phyloP scores from a whole-genome alignment of 179 eudicot genomes.

The Carnegiea gigantea region DNA sequence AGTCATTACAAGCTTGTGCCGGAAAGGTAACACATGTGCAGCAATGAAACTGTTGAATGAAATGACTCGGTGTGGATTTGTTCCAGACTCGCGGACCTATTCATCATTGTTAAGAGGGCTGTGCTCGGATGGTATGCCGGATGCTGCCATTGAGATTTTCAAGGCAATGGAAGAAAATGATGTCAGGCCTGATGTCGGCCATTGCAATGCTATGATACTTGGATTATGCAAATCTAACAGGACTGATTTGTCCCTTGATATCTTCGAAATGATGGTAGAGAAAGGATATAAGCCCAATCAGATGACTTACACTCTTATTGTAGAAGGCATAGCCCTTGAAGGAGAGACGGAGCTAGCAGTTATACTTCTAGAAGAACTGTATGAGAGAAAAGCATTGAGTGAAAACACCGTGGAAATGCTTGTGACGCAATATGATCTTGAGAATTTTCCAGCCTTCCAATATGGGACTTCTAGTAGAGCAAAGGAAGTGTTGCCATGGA shows the following conservation, averaged over 20 bases:
- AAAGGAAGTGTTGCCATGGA: too few relatives aligned
- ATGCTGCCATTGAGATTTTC: slow-evolving; percentile 64
- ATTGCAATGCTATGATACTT: slow-evolving; percentile 67
- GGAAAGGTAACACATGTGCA: slow-evolving; percentile 68
- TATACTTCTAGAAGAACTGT: slow-evolving; percentile 51
- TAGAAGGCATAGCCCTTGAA: slow-evolving; percentile 70
- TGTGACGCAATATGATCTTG: too few relatives aligned
- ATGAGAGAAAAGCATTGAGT: slow-evolving; percentile 43
- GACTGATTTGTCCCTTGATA: slow-evolving; percentile 61
- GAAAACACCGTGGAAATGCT: slow-evolving; percentile 46
- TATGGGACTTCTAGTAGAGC: too few relatives aligned
- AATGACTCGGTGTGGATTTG: slow-evolving; percentile 59
- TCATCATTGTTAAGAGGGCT: slow-evolving; percentile 72
- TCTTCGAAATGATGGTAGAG: slow-evolving; percentile 61
- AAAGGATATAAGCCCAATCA: slow-evolving; percentile 69
- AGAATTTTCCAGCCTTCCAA: too few relatives aligned
- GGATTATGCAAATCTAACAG: slow-evolving; percentile 71
- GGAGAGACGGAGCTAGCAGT: slow-evolving; percentile 55
- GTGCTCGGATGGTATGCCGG: slow-evolving; percentile 79
- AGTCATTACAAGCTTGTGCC: slow-evolving; percentile 66
- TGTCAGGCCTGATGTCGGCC: slow-evolving; percentile 53
- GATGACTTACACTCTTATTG: slow-evolving; percentile 64
- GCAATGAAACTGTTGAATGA: slow-evolving; percentile 61
- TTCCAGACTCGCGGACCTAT: slow-evolving; percentile 58
- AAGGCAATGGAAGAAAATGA: slow-evolving; percentile 56